Conservation (phyloP, 768 basidiomycete genomes). For the Sistotremastrum suecicum region DNA sequence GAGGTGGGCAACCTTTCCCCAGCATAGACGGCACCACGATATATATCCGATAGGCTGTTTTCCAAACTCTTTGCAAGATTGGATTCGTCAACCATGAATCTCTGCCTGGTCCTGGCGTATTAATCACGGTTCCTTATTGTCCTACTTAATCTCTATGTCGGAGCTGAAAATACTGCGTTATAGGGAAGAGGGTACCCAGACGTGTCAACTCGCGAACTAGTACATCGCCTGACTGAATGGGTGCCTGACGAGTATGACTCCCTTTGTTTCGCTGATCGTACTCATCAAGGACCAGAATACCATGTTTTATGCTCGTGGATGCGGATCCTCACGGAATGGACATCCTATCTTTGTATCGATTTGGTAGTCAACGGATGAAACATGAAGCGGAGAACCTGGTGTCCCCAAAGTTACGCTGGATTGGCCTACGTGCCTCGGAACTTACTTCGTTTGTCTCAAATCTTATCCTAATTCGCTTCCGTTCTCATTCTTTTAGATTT, state of each 20-base stretch:
- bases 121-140: constrained; percentile 50
- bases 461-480: not conserved
- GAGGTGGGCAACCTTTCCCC: constrained; percentile 39
- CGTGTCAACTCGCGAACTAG: constrained; percentile 74
- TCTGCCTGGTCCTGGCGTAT: constrained; percentile 50
- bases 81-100: constrained; percentile 32
- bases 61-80: constrained; percentile 65
- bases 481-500: constrained; percentile 26
- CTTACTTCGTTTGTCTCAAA: constrained; percentile 29
- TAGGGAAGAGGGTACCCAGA: constrained; percentile 98
- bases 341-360: constrained; percentile 78
- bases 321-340: constrained; percentile 87
- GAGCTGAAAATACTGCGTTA: not conserved
- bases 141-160: not conserved
- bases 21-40: not conserved
- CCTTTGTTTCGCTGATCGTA: not conserved
- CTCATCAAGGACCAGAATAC: constrained; percentile 35
- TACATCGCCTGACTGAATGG: constrained; percentile 54
- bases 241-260: constrained; percentile 42
- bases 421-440: constrained; percentile 65
- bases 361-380: constrained; percentile 55
- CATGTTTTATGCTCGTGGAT: constrained; percentile 72
- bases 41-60: constrained; percentile 60
- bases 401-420: constrained; percentile 58
- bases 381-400: constrained; percentile 62